Evolutionary conservation across 345 rosid species (phyloP).

Genomic region (Boechera stricta): DNA sequence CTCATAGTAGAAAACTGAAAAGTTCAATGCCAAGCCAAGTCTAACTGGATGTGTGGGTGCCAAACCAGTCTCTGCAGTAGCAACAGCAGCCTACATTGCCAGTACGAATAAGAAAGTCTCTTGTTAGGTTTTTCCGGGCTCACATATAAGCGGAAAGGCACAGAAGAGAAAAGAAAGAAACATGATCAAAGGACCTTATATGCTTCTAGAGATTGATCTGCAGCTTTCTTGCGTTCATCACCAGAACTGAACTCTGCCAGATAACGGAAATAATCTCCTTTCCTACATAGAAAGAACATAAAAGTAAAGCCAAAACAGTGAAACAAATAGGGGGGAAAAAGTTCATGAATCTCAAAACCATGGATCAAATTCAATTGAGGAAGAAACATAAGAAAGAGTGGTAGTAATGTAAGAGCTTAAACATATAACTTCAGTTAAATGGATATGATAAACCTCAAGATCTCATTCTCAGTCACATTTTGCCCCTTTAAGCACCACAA

Average conservation of each 20-base stretch:
- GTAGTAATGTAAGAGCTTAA: background rate
- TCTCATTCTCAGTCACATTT: background rate
- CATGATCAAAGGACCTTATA: slow-evolving; percentile 44
- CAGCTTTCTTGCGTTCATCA: slow-evolving; percentile 59
- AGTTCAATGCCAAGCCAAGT: slow-evolving; percentile 60
- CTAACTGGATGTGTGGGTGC: slow-evolving; percentile 66
- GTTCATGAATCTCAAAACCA: background rate
- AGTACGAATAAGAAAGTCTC: slow-evolving; percentile 1
- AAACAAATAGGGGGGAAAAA: background rate
- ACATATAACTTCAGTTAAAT: background rate
- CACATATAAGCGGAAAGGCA: background rate
- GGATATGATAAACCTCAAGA: background rate
- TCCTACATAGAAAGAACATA: slow-evolving; percentile 45
- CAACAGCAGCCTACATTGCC: slow-evolving; percentile 51
- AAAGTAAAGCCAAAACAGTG: background rate
- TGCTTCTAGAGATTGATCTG: slow-evolving; percentile 60
- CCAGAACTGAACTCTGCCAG: slow-evolving; percentile 60
- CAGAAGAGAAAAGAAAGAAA: background rate
- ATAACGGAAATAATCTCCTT: slow-evolving; percentile 64
- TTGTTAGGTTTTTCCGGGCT: background rate
- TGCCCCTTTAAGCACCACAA: background rate
- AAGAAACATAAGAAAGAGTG: slow-evolving; percentile 14
- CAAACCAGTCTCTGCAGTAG: slow-evolving; percentile 56
- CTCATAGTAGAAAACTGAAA: slow-evolving; percentile 66
- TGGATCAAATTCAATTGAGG: slow-evolving; percentile 6